phyloP scores from a whole-genome alignment of 768 basidiomycete species.

The Mycena kentingensis region DNA sequence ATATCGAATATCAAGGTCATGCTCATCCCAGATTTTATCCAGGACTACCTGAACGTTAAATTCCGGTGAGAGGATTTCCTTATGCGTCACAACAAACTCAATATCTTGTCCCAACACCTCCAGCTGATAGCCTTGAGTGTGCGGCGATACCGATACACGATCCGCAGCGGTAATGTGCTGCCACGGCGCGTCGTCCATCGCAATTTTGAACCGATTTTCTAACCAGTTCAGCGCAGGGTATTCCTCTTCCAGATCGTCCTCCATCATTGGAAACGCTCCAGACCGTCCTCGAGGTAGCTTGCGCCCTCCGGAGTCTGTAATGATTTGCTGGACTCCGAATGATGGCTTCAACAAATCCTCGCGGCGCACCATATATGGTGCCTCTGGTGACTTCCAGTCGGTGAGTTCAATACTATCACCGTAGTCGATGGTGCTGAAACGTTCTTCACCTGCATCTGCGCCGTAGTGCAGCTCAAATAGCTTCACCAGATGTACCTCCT shows the following conservation, averaged over 20 bases:
- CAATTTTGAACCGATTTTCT: not conserved
- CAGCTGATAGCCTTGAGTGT: not conserved
- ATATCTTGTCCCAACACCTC: not conserved
- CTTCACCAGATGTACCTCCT: not conserved
- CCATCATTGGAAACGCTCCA: not conserved
- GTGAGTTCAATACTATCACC: conserved; percentile 7
- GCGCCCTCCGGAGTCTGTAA: not conserved
- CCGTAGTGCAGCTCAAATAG: conserved; percentile 5
- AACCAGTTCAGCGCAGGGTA: conserved; percentile 1
- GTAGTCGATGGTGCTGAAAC: conserved; percentile 10
- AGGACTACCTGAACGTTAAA: not conserved
- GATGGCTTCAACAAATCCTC: not conserved
- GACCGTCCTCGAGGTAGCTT: not conserved
- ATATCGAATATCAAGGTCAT: not conserved
- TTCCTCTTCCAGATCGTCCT: not conserved
- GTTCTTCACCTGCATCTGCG: not conserved
- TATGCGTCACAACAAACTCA: not conserved
- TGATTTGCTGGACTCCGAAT: not conserved
- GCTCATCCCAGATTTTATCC: not conserved
- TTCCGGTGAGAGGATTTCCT: not conserved
- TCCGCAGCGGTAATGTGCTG: not conserved
- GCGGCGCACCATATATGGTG: not conserved
- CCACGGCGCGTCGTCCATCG: conserved; percentile 5
- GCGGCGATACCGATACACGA: not conserved
- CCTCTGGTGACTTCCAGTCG: conserved; percentile 3